Evolutionary conservation across 2,329 filamentous ascomycete genomes (phyloP), one percentile per base, ranked within the genome.

Genomic region (Nakataea oryzae): DNA sequence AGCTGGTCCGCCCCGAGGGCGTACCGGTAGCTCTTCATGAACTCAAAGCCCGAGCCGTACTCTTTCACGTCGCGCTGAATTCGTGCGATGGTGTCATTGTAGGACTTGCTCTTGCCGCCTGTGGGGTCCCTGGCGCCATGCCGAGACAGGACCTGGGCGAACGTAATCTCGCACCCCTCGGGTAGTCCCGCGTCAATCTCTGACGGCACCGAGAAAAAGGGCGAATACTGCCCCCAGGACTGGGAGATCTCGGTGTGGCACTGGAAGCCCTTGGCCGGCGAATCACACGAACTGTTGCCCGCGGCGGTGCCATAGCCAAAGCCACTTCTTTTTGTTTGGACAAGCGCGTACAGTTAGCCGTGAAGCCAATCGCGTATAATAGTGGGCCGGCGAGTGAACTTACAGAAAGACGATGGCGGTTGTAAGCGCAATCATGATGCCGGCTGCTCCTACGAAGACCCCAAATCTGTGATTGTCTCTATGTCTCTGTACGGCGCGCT

Each of bases 71-170:
- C 71, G 57, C 71, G 72, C 64, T 93, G 86, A 64, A 97, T 88
- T 58, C 82, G 82, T 30, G 80, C 71, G 61, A 96, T 78, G 11
- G 90, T 80, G 6, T 76, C 73, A 54, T 78, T 80, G 74, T 96
- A 96, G 8, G 73, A 70, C 13, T 72, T 70, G 0, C 86, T 83
- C 76, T 93, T 96, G 66, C 78, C 77, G 13, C 76, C 69, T 0
- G 92, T 96, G 1, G 93, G 93, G 70, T 91, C 89, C 61, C 93
- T 84, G 50, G 90, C 90, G 58, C 92, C 93, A 71, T 97, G 93
- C 2, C 93, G 86, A 27, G 91, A 92, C 58, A 97, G 81, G 28
- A 93, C 78, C 69, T 93, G 89, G 1, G 83, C 93, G 73, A 96
- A 93, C 3, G 87, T 93, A 67, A 93, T 76, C 14, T 82, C 76